Evolutionary conservation across 2,329 filamentous ascomycete species (phyloP).

Genomic region (Claviceps sp.): DNA sequence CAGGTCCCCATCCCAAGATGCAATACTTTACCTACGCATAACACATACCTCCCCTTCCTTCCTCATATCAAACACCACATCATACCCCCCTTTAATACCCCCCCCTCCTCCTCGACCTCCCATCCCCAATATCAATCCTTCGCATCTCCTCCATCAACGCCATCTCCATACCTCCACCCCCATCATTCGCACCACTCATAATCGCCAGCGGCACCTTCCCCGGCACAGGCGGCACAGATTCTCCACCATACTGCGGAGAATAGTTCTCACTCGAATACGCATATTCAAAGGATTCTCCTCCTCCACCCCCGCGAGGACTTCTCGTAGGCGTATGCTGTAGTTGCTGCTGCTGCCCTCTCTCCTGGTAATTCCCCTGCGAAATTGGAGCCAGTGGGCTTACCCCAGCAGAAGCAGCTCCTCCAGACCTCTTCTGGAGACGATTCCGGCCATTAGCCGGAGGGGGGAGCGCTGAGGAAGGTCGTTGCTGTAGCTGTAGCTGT

Average conservation of each 20-base stretch:
- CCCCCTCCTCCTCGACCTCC: conserved; percentile 39
- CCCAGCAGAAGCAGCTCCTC: conserved; percentile 28
- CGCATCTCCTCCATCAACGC: conserved; percentile 60
- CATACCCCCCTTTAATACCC: conserved; percentile 20
- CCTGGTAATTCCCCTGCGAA: conserved; percentile 36
- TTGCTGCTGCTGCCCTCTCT: conserved; percentile 26
- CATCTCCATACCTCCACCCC: conserved; percentile 31
- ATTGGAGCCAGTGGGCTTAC: conserved; percentile 40
- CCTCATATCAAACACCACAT: background rate
- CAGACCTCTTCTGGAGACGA: conserved; percentile 51
- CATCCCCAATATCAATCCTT: conserved; percentile 50
- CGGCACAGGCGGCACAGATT: conserved; percentile 44
- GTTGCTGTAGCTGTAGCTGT: background rate
- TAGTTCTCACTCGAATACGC: conserved; percentile 37
- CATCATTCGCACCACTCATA: conserved; percentile 31
- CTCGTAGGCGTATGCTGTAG: conserved; percentile 19
- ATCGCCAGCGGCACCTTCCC: conserved; percentile 51
- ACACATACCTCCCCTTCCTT: too few species aligned
- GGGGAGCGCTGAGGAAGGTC: conserved; percentile 11
- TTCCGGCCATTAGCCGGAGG: conserved; percentile 33
- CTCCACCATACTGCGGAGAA: conserved; percentile 22
- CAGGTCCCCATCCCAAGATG: background rate
- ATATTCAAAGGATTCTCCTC: conserved; percentile 29
- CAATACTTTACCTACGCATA: background rate
- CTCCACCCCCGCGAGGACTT: conserved; percentile 27